Evolutionary conservation across 306 rosid genomes (phyloP), one percentile per base, ranked within the genome.

Genomic region (Abrus precatorius): DNA sequence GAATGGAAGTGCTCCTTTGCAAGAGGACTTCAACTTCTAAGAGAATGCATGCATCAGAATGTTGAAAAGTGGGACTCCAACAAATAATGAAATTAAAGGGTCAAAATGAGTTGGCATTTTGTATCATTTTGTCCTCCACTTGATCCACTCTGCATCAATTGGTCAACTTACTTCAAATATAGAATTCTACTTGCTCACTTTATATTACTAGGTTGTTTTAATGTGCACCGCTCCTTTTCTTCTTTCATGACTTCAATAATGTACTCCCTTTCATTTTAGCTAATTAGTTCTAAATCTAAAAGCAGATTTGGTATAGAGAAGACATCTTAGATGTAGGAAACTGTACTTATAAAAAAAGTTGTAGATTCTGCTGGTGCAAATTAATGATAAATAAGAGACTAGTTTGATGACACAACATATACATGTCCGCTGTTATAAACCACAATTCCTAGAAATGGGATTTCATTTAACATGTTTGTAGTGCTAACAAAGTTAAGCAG

Each of bases 121-220:
- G 55, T 80, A 86, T 86, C 84, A 86, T 86, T 72, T 80, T 86
- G 85, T 86, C 87, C 47, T 80, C 87, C 87, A 80, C 85, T 85
- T 59, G 10, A 7, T 57, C 64, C 77, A 70, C 70, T 76, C 64
- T 44, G 7, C 77, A 76, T 85, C 83, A 74, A 78, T 34, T 10
- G 85, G 89, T 83, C 89, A 83, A 83, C 89, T 79, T 67, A 72
- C 49, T 69, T 20, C 65, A 44, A 59, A 53, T 52, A 66, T 30
- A 72, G 47, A 63, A 82, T 78, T 69, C 54, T 72, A 54, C 52
- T 57, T 65, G 29, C 83, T 43, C 65, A 72, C 32, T 78, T 55
- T 13, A 75, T 47, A 5, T 69, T 36, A 2, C 36, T 41, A 61
- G 44, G 56, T 14, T 84, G 55, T 67, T 45, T 71, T 30, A 78